phyloP scores from a whole-genome alignment of 2,329 filamentous ascomycete species.

The Fonsecaea erecta region DNA sequence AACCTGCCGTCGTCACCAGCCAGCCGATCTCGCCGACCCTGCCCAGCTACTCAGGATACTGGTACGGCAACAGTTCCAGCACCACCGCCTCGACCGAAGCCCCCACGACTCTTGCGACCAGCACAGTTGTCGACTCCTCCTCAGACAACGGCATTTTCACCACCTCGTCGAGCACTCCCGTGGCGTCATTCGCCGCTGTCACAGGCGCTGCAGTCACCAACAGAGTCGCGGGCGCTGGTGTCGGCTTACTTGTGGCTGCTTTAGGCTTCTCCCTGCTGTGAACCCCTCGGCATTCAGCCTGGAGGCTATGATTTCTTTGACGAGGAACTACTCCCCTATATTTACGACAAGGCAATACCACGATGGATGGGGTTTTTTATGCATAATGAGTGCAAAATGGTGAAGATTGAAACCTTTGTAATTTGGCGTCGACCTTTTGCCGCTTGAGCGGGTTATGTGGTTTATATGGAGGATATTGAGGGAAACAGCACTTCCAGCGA shows the following conservation, averaged over 20 bases:
- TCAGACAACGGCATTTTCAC: neutral
- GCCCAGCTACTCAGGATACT: conserved; percentile 41
- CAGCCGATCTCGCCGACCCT: conserved; percentile 42
- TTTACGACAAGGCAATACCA: neutral
- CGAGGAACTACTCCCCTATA: neutral
- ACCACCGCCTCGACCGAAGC: conserved; percentile 46
- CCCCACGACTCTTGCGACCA: conserved; percentile 37
- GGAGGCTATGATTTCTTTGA: neutral
- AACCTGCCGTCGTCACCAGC: conserved; percentile 42
- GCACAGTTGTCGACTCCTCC: conserved; percentile 34
- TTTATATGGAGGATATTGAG: neutral
- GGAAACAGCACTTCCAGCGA: neutral
- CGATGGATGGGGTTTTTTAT: neutral
- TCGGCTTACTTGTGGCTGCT: conserved; percentile 48
- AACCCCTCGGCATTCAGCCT: neutral
- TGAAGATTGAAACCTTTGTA: neutral
- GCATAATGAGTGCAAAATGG: neutral
- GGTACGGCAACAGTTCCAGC: conserved; percentile 27
- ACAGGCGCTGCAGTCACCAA: conserved; percentile 46
- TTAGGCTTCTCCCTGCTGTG: conserved; percentile 32
- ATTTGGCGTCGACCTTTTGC: neutral
- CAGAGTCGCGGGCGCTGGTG: conserved; percentile 48
- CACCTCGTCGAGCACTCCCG: conserved; percentile 24
- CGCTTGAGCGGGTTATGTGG: neutral
- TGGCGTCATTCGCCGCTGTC: conserved; percentile 41